These are phyloP conservation scores for Nannochloris sp. DNA, from an alignment of 139 green algal genomes.

Conservation along the genomic window DNA sequence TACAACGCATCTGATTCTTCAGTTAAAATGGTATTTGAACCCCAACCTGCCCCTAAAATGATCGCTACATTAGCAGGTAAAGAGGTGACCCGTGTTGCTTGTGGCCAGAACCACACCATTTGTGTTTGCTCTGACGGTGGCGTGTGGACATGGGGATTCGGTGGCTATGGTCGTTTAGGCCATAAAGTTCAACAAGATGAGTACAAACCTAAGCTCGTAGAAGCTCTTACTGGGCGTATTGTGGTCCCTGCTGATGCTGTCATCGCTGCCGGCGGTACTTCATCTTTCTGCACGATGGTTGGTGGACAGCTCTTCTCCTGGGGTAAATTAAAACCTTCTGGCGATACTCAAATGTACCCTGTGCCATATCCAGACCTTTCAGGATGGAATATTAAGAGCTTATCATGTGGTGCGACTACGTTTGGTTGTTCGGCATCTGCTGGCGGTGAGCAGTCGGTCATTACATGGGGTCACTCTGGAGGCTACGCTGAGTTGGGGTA, in stretches of 20 bases:
- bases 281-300: conserved; percentile 63
- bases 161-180: conserved; percentile 81
- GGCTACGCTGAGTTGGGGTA: conserved; percentile 86
- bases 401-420: conserved; percentile 71
- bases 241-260: conserved; percentile 8
- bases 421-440: conserved; percentile 59
- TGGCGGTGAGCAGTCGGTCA: conserved; percentile 50
- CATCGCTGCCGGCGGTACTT: conserved; percentile 43
- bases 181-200: conserved; percentile 86
- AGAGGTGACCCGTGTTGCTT: conserved; percentile 59
- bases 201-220: conserved; percentile 58
- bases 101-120: conserved; percentile 79
- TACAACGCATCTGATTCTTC: conserved; percentile 84
- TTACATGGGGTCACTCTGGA: conserved; percentile 74
- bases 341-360: conserved; percentile 88
- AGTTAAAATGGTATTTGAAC: conserved; percentile 79
- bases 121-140: conserved; percentile 32
- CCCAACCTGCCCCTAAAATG: conserved; percentile 62
- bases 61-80: conserved; percentile 51
- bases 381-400: conserved; percentile 76
- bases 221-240: conserved; percentile 57
- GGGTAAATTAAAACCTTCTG: conserved; percentile 82
- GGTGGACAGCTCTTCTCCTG: conserved; percentile 80
- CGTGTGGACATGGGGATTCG: conserved; percentile 45
- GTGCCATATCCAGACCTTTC: conserved; percentile 62